These are phyloP conservation scores for Metschnikowia dekortorum DNA, from an alignment of 805 yeast species.

Conservation along the genomic window DNA sequence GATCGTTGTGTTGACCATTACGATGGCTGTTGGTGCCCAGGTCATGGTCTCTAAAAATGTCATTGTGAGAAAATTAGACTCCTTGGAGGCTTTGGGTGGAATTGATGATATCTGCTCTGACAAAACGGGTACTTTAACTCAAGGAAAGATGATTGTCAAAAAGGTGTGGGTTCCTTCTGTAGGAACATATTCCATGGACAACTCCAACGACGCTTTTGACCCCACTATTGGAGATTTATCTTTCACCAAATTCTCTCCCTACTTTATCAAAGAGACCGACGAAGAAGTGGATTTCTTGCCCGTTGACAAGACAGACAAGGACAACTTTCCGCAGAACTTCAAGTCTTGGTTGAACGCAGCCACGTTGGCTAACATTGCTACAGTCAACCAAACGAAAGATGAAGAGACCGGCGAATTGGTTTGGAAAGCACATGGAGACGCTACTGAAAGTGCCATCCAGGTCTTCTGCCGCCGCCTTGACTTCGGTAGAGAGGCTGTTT, in stretches of 20 bases:
- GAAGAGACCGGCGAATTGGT: slow-evolving; percentile 34
- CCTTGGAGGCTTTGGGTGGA: slow-evolving; percentile 75
- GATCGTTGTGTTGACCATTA: slow-evolving; percentile 77
- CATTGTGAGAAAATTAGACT: slow-evolving; percentile 71
- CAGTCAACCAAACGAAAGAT: slow-evolving; percentile 46
- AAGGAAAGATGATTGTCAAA: slow-evolving; percentile 73
- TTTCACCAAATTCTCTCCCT: slow-evolving; percentile 32
- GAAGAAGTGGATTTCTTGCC: slow-evolving; percentile 32
- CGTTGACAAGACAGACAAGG: slow-evolving; percentile 16
- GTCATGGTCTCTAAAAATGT: slow-evolving; percentile 67
- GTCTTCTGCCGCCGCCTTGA: slow-evolving; percentile 19
- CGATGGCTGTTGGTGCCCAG: slow-evolving; percentile 80
- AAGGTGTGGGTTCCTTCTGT: slow-evolving; percentile 63
- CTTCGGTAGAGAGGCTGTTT: slow-evolving; percentile 24
- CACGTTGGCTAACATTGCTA: slow-evolving; percentile 76
- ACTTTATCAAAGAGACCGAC: slow-evolving; percentile 30
- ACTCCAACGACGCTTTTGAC: slow-evolving; percentile 57
- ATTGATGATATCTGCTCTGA: slow-evolving; percentile 79
- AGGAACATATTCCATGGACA: slow-evolving; percentile 53
- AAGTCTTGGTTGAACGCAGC: slow-evolving; percentile 59
- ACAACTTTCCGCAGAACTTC: slow-evolving; percentile 26
- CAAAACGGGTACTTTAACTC: slow-evolving; percentile 78
- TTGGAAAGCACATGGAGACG: slow-evolving; percentile 21
- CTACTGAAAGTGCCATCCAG: slow-evolving; percentile 20
- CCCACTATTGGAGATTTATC: slow-evolving; percentile 55